Evolutionary conservation across 768 basidiomycete species (phyloP).

Genomic region (Panellus pusillus): DNA sequence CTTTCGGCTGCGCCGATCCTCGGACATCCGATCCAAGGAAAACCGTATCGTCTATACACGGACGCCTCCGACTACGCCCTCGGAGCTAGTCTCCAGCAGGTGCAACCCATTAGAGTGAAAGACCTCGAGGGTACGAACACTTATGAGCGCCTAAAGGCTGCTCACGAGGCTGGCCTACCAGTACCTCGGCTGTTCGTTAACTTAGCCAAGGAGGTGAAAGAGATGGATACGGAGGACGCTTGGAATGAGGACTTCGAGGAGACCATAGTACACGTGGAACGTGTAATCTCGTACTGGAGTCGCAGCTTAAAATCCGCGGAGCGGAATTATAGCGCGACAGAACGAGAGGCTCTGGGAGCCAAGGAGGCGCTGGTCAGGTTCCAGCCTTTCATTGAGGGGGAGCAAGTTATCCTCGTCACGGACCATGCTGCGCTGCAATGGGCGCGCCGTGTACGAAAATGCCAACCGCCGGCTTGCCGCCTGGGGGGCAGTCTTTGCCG

Average conservation of each 20-base stretch:
- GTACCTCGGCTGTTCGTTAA: too few relatives aligned
- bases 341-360: too few relatives aligned
- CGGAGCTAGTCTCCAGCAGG: constrained; percentile 9
- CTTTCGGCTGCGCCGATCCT: too few relatives aligned
- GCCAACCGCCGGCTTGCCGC: constrained; percentile 17
- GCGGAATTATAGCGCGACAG: too few relatives aligned
- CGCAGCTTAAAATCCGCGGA: constrained; percentile 6
- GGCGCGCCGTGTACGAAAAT: constrained; percentile 10
- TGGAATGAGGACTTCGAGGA: constrained; percentile 5
- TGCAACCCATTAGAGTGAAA: constrained; percentile 2
- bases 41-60: too few relatives aligned
- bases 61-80: neutral
- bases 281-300: constrained; percentile 27
- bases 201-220: too few relatives aligned
- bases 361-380: too few relatives aligned
- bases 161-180: too few relatives aligned
- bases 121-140: constrained; percentile 6
- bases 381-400: too few relatives aligned
- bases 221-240: too few relatives aligned
- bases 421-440: constrained; percentile 16
- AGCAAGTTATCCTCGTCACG: too few relatives aligned
- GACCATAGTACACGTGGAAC: constrained; percentile 22
- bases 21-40: too few relatives aligned
- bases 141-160: neutral
- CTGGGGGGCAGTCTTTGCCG: constrained; percentile 28